Evolutionary conservation across 129 eudicot genomes (phyloP).

Genomic region (Sambucus nigra): DNA sequence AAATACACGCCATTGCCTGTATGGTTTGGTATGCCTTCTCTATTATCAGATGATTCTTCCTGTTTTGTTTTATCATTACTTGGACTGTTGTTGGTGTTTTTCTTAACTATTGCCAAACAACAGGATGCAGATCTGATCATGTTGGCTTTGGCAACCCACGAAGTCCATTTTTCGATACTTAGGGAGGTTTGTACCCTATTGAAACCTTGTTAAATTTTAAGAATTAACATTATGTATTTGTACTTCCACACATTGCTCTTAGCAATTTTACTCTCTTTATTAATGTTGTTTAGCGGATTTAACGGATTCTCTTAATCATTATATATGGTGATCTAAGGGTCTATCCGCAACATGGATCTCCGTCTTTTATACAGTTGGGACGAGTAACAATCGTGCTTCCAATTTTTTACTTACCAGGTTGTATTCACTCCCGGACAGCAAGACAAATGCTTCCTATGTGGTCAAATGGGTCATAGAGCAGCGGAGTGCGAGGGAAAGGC

Average conservation of each 20-base stretch:
- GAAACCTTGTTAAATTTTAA: background rate
- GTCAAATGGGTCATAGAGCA: slow-evolving; percentile 89
- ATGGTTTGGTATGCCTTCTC: slow-evolving; percentile 78
- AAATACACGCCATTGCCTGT: slow-evolving; percentile 89
- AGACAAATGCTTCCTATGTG: slow-evolving; percentile 84
- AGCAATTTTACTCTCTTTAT: no score
- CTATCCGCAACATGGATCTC: background rate
- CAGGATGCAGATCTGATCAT: slow-evolving; percentile 93
- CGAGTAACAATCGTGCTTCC: background rate
- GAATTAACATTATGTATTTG: no score
- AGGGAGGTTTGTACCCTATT: slow-evolving; percentile 54
- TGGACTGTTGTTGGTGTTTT: slow-evolving; percentile 1
- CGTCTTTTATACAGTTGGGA: background rate
- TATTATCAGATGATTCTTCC: background rate
- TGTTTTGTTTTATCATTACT: background rate
- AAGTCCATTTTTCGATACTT: slow-evolving; percentile 83
- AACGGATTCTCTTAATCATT: background rate
- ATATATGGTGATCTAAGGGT: background rate
- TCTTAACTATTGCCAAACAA: slow-evolving; percentile 9
- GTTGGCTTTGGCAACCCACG: slow-evolving; percentile 88
- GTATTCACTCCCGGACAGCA: slow-evolving; percentile 78
- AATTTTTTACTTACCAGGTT: slow-evolving; percentile 56
- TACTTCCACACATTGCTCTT: no score
- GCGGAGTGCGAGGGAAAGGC: slow-evolving; percentile 78
- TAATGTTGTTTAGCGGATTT: background rate